Conservation (phyloP, 305 asterid genomes). For the Petunia hybrid region DNA sequence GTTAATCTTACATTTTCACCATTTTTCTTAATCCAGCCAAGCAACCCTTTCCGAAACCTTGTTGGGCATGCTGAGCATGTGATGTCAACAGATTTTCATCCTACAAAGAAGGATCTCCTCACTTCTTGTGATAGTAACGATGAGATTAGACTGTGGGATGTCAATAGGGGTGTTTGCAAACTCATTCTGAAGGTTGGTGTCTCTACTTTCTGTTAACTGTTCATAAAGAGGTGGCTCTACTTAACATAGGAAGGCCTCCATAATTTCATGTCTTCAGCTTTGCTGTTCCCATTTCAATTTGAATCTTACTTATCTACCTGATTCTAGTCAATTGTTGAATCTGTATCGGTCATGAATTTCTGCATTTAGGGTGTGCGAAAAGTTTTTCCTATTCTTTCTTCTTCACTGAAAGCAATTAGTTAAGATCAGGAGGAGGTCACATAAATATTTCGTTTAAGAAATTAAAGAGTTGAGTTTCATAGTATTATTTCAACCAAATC, state of each 20-base stretch:
- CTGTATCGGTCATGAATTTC: neutral
- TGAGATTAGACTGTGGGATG: conserved; percentile 56
- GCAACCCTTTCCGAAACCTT: conserved; percentile 25
- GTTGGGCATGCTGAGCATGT: conserved; percentile 53
- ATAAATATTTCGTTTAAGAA: neutral
- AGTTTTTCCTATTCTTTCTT: neutral
- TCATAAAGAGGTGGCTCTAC: neutral
- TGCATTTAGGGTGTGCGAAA: neutral
- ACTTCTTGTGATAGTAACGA: conserved; percentile 54
- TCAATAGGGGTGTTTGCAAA: conserved; percentile 33
- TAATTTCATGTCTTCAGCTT: neutral
- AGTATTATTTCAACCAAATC: neutral
- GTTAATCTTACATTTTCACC: neutral
- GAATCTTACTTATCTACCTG: neutral
- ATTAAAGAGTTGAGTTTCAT: neutral
- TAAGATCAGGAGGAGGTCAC: neutral
- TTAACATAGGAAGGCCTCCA: neutral
- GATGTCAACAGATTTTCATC: conserved; percentile 60
- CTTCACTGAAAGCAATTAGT: neutral
- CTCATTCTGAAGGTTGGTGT: conserved; percentile 46
- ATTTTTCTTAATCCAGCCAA: conserved; percentile 40
- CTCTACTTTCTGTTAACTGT: neutral
- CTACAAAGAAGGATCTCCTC: conserved; percentile 42
- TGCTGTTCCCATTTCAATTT: neutral
- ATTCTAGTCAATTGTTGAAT: neutral